Evolutionary conservation across 2,329 filamentous ascomycete species (phyloP).

Genomic region (Neopestalotiopsis sp.): DNA sequence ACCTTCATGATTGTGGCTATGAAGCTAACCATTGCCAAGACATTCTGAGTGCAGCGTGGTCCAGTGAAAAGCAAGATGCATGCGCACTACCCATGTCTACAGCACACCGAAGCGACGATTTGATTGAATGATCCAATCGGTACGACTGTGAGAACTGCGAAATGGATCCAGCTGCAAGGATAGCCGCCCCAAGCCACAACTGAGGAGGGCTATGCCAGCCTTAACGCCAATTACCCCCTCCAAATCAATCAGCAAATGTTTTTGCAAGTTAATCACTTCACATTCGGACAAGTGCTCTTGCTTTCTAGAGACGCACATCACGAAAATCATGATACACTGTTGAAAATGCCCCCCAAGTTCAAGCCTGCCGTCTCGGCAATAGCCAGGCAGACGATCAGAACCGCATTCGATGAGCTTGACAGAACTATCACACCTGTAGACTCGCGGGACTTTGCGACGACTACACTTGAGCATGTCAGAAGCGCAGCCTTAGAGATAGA

Average conservation of each 20-base stretch:
- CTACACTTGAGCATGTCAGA: constrained; percentile 23
- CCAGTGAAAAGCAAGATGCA: background rate
- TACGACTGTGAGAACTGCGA: too few relatives aligned
- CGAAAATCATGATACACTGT: too few relatives aligned
- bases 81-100: background rate
- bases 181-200: background rate
- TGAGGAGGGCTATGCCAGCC: background rate
- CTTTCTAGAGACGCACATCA: too few relatives aligned
- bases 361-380: background rate
- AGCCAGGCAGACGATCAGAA: constrained; percentile 10
- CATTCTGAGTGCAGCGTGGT: background rate
- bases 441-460: constrained; percentile 14
- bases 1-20: too few relatives aligned
- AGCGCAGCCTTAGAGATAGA: constrained; percentile 20
- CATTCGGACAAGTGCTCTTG: too few relatives aligned
- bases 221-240: background rate
- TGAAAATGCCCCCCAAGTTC: background rate
- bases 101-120: background rate
- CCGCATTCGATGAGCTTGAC: constrained; percentile 16
- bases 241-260: background rate
- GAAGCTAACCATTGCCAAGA: too few relatives aligned
- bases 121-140: too few relatives aligned
- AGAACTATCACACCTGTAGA: constrained; percentile 15
- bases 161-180: too few relatives aligned
- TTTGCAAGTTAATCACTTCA: background rate